Conservation (phyloP, 2,329 filamentous ascomycete species). For the Colletotrichum paranaense region DNA sequence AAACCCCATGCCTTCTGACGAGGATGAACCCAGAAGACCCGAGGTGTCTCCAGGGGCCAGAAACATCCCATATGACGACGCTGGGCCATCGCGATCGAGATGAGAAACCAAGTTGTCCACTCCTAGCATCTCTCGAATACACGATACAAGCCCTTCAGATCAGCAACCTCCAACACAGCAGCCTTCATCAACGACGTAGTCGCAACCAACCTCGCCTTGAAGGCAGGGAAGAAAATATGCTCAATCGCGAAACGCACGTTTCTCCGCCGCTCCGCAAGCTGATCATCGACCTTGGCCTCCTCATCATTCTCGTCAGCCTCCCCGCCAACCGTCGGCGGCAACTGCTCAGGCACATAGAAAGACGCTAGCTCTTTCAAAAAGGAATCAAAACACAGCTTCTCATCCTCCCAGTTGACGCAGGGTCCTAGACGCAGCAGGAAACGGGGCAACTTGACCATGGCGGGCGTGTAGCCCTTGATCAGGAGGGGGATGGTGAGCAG, state of each 20-base stretch:
- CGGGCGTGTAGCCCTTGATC: slow-evolving; percentile 88
- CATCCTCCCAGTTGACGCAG: slow-evolving; percentile 85
- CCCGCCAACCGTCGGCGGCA: slow-evolving; percentile 65
- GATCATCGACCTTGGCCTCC: slow-evolving; percentile 53
- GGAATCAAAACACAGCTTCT: slow-evolving; percentile 85
- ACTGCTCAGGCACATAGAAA: slow-evolving; percentile 89
- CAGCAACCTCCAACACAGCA: slow-evolving; percentile 85
- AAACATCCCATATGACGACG: too few species aligned
- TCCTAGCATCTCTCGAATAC: slow-evolving; percentile 98
- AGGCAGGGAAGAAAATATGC: slow-evolving; percentile 88
- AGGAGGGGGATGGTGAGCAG: slow-evolving; percentile 85
- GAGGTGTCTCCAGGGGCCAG: too few species aligned
- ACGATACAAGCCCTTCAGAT: slow-evolving; percentile 90
- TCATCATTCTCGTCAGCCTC: slow-evolving; percentile 42
- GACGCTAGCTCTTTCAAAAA: slow-evolving; percentile 88
- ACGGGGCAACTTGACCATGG: slow-evolving; percentile 85
- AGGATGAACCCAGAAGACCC: too few species aligned
- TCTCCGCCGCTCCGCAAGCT: slow-evolving; percentile 68
- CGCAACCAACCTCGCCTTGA: slow-evolving; percentile 84
- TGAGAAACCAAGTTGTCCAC: too few species aligned
- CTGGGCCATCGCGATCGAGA: too few species aligned
- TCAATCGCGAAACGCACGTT: slow-evolving; percentile 84
- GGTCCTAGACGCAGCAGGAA: slow-evolving; percentile 92
- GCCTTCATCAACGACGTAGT: slow-evolving; percentile 81
- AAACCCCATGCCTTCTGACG: too few species aligned